Base-by-base conservation (phyloP, 208 protist species). In the Crithidia bombi region DNA sequence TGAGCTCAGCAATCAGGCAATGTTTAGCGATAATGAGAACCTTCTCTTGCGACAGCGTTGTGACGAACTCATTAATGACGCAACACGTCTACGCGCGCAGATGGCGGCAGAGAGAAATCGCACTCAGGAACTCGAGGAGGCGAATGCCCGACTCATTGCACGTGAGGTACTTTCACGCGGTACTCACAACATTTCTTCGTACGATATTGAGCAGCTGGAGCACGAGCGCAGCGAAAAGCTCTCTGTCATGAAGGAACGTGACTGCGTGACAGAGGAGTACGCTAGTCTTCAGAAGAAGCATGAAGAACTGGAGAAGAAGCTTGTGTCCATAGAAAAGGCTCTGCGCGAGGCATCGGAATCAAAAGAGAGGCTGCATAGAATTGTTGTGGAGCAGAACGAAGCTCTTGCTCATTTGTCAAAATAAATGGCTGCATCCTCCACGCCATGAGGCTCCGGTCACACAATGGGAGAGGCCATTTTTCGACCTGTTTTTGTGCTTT, bases 1-100 rank as follows among this genome's bases (percentile, higher is more conserved):
- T 11, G 90, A 93, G 47, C 69, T 96, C 11, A 93, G 81, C 63
- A 96, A 92, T 67, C 86, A 96, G 61, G 54, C 90, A 7, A 79
- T 89, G 25, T 75, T 91, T 15, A 90, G 88, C 23, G 90, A 96
- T 21, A 93, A 93, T 56, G 90, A 96, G 52, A 80, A 59, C 15
- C 73, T 92, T 69, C 62, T 93, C 19, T 58, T 96, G 55, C 87
- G 84, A 12, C 81, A 83, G 12, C 79, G 79, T 9, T 90, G 78
- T 63, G 85, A 92, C 32, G 66, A 73, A 3, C 52, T 93, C 19
- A 75, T 87, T 56, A 65, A 32, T n/a, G 90, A 96, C 17, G 55
- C 81, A 1, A 65, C 73, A 19, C 70, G 58, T 9, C 47, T 92
- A n/a, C 78, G 84, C 9, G 66, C 79, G 19, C 51, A 59, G 0